phyloP scores from a whole-genome alignment of 2,329 filamentous ascomycete species.

The Blastomyces silverae region DNA sequence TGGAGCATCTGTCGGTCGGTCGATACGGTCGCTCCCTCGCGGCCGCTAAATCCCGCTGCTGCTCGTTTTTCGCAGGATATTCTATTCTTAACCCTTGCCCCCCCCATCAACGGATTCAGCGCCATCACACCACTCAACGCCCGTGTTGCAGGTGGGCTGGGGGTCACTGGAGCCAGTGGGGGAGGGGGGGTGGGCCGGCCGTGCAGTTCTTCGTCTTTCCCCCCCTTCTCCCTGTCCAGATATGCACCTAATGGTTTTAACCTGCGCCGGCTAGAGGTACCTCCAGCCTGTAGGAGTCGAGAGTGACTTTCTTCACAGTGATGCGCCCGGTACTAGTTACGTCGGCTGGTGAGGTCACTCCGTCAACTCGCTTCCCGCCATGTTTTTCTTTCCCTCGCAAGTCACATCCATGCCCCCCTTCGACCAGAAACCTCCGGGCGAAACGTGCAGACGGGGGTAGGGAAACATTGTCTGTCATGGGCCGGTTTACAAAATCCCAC shows the following conservation, averaged over 20 bases:
- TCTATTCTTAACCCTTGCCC: conserved; percentile 1
- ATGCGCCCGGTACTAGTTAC: conserved; percentile 5
- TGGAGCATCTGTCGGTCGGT: neutral
- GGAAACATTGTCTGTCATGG: too few relatives aligned
- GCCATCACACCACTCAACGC: too few relatives aligned
- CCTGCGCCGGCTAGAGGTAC: neutral
- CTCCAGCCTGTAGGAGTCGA: conserved; percentile 9
- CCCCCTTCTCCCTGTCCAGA: neutral
- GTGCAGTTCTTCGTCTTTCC: conserved; percentile 1
- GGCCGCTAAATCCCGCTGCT: neutral
- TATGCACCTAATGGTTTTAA: conserved; percentile 3
- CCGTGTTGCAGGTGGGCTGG: neutral
- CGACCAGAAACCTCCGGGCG: conserved; percentile 1
- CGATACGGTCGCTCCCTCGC: conserved; percentile 9
- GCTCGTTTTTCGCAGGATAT: neutral
- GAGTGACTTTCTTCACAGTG: conserved; percentile 10
- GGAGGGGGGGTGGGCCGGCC: neutral
- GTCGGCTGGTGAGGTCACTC: conserved; percentile 10
- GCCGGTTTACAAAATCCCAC: neutral
- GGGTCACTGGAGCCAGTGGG: too few relatives aligned
- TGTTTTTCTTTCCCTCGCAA: neutral
- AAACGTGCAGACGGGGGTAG: neutral
- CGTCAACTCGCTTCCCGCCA: conserved; percentile 11
- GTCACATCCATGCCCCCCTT: conserved; percentile 9
- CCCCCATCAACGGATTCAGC: too few relatives aligned